Evolutionary conservation across 2,329 filamentous ascomycete species (phyloP), one percentile per base, ranked within the genome.

Genomic region (Arthrocladium fulminans): DNA sequence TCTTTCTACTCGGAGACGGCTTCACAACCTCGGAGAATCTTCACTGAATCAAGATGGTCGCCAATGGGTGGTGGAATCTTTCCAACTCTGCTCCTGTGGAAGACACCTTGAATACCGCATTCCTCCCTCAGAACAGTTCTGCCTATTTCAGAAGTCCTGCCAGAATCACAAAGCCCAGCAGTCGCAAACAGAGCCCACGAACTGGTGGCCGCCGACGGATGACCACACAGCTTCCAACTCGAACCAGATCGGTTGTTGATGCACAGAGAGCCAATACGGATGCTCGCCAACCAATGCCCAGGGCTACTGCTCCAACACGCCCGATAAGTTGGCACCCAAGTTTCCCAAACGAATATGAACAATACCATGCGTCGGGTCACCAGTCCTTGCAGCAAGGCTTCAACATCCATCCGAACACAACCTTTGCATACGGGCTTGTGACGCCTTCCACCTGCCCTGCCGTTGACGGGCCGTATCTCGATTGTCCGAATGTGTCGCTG

Each of bases 291-390:
- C 48, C 22, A 7, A 15, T 35, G 10, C 27, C 34, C 10, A 43
- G 43, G 6, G 15, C 12, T 23, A 23, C 32, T 45, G 51, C 44
- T 37, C 22, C 23, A 8, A 47, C 53, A 24, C 54, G 57, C 15
- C 57, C 57, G 22, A 46, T 57, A n/a, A 57, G 55, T 24, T 59
- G 57, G 57, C 57, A 59, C 48, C 55, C 57, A 2, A 45, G 47
- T 38, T 51, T 51, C 19, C 24, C 54, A 35, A 48, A 50, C 15
- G 48, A 44, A 10, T 34, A 49, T 2, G 35, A 47, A 32, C 19
- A 40, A 39, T 30, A 34, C 32, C 40, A 46, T 47, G 23, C 22
- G 40, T 8, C 38, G 23, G n/a, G 25, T 45, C 23, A 47, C 29
- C 47, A 51, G 24, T 9, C 37, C 27, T 19, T 45, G 41, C 40